These are phyloP conservation scores for Neofusicoccum parvum DNA, from an alignment of 2,329 filamentous ascomycete genomes.

Conservation along the genomic window DNA sequence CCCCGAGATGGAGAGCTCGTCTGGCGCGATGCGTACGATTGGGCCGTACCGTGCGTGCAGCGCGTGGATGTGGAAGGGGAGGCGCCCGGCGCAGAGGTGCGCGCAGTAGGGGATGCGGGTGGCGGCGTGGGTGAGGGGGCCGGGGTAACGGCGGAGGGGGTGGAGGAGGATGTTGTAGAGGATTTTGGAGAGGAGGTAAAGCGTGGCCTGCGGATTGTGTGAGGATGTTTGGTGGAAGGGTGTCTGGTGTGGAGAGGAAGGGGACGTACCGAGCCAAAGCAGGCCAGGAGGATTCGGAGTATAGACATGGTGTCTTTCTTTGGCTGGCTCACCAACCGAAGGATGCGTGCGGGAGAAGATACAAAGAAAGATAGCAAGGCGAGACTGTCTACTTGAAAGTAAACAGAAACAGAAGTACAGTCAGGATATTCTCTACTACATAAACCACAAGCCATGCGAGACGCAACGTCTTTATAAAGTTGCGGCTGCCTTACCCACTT, in stretches of 20 bases:
- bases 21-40: slow-evolving; percentile 44
- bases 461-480: not conserved
- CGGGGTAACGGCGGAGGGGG: slow-evolving; percentile 48
- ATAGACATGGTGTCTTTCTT: not conserved
- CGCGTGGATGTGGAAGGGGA: slow-evolving; percentile 29
- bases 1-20: slow-evolving; percentile 47
- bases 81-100: slow-evolving; percentile 31
- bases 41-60: slow-evolving; percentile 46
- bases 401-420: not conserved
- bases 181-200: slow-evolving; percentile 24
- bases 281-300: not conserved
- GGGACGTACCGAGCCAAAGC: not conserved
- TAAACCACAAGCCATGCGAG: not conserved
- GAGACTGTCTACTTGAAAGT: not conserved
- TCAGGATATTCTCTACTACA: too few species aligned
- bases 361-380: too few species aligned
- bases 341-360: too few species aligned
- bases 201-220: not conserved
- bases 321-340: too few species aligned
- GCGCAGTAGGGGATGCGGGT: slow-evolving; percentile 36
- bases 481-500: not conserved
- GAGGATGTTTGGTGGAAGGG: not conserved
- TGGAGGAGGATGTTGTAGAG: slow-evolving; percentile 48
- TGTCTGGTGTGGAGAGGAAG: not conserved
- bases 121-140: slow-evolving; percentile 39